Evolutionary conservation across 202 grass and related monocot genomes (phyloP).

Genomic region (Panicum virgatum): DNA sequence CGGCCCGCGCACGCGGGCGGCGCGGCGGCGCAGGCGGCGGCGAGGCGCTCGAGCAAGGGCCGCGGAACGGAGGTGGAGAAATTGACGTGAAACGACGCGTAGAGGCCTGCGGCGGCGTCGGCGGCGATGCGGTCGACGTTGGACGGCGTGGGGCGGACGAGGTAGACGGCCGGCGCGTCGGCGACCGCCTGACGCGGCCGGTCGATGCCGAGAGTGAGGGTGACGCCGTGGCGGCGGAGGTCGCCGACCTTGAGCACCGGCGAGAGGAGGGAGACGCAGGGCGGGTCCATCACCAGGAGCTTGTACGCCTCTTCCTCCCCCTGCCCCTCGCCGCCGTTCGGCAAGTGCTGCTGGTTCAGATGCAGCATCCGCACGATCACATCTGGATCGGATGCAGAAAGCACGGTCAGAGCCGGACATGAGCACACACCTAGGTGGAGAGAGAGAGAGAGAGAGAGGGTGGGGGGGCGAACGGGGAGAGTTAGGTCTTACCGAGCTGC

Average conservation of each 20-base stretch:
- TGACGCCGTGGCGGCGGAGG: conserved; percentile 75
- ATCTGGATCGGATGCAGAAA: conserved; percentile 49
- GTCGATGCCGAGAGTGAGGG: conserved; percentile 69
- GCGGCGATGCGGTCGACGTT: conserved; percentile 76
- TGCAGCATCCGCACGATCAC: conserved; percentile 79
- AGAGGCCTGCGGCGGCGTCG: conserved; percentile 74
- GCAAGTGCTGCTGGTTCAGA: conserved; percentile 61
- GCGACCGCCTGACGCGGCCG: conserved; percentile 64
- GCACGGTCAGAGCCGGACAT: neutral
- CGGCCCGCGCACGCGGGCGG: conserved; percentile 46
- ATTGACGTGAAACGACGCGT: conserved; percentile 85
- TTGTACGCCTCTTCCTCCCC: conserved; percentile 78
- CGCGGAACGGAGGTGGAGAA: conserved; percentile 86
- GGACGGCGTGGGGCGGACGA: conserved; percentile 62
- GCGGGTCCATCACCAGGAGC: conserved; percentile 83
- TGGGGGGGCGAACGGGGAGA: neutral
- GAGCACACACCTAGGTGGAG: neutral
- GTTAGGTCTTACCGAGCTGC: conserved; percentile 68
- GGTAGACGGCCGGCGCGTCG: conserved; percentile 76
- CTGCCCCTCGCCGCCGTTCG: conserved; percentile 25
- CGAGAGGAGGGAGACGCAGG: conserved; percentile 65
- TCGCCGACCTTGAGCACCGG: conserved; percentile 72
- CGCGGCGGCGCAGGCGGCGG: conserved; percentile 48
- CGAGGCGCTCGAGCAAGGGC: conserved; percentile 73
- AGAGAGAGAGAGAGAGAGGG: neutral